Base-by-base conservation (phyloP, 495 filamentous ascomycete genomes). In the Penicillium coprophilum region DNA sequence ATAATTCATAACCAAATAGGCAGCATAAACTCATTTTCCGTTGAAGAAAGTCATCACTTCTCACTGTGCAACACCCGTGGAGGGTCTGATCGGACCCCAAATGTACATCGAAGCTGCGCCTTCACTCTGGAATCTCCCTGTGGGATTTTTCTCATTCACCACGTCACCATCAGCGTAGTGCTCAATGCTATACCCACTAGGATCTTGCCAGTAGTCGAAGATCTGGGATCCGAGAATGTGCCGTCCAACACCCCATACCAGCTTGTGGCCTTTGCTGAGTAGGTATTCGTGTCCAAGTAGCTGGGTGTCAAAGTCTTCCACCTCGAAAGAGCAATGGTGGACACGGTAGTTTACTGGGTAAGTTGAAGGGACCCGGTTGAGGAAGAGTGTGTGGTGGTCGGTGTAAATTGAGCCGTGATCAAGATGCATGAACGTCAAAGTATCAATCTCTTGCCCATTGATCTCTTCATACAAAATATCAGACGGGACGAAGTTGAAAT, bases 161-260 rank as follows among this genome's bases (percentile, higher is more conserved):
- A 86, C 62, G 64, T 89, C 86, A 3, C 86, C 86, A 68, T 89
- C 86, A 17, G 82, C 80, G 53, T 89, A 89, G 63, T 89, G 86
- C 67, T 89, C 86, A 59, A 88, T 68, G 62, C 87, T 87, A 60
- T 83, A 82, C 0, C 75, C 67, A n/a, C 71, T 76, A 0, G 82
- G 79, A 69, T 88, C 85, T 57, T 60, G 87, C 87, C 87, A 91
- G 67, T 91, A 91, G 66, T 91, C 87, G 59, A 90, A 90, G 23
- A 91, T 85, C 70, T 91, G 87, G 43, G 79, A 84, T 5, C 87
- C 88, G 57, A 91, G 79, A 34, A 90, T 80, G 68, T 92, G 88
- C 23, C 88, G 68, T 12, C 88, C 88, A 6, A 92, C 81, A 1
- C 88, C 88, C 88, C 88, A 92, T 52, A 85, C 85, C 55, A 80